A percentile compares a stretch with the other conserved stretches of the same genome.
Conservation (phyloP, 2,329 filamentous ascomycete species). For the Penicillium sclerotiorum region DNA sequence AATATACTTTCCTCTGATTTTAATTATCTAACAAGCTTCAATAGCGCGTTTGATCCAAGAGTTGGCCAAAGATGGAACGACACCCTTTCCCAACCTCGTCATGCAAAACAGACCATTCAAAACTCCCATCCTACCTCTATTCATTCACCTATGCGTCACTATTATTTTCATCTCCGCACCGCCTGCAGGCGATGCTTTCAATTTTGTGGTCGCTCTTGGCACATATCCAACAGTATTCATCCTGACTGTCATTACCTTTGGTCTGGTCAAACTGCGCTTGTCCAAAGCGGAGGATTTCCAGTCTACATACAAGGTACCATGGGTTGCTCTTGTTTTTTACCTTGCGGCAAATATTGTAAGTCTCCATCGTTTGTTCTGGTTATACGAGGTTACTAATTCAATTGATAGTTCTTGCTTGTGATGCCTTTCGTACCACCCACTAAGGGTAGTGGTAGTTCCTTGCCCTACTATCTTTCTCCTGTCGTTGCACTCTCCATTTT, state of each 20-base stretch:
- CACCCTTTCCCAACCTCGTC: slow-evolving; percentile 24
- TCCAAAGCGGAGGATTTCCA: slow-evolving; percentile 10
- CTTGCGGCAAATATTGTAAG: slow-evolving; percentile 20
- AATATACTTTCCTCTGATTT: too few species aligned
- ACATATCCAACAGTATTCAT: slow-evolving; percentile 23
- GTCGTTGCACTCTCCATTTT: slow-evolving; percentile 21
- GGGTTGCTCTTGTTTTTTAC: slow-evolving; percentile 21
- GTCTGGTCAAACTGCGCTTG: slow-evolving; percentile 20
- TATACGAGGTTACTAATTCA: neutral
- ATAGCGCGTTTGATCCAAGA: slow-evolving; percentile 28
- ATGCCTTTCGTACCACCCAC: slow-evolving; percentile 25
- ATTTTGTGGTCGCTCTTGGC: slow-evolving; percentile 24
- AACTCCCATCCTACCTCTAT: slow-evolving; percentile 18
- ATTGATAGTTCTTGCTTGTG: slow-evolving; percentile 19
- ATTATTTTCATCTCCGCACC: slow-evolving; percentile 27
- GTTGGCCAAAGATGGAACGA: slow-evolving; percentile 28
- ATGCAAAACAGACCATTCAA: slow-evolving; percentile 28
- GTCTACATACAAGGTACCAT: slow-evolving; percentile 17
- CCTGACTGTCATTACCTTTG: slow-evolving; percentile 19
- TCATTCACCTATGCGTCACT: slow-evolving; percentile 22
- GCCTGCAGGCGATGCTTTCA: slow-evolving; percentile 26
- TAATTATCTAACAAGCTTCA: neutral
- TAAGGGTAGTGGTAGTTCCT: slow-evolving; percentile 11
- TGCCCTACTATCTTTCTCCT: slow-evolving; percentile 23
- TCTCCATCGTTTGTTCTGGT: neutral